Conservation (phyloP, 805 yeast genomes). For the Monosporozyma unispora region DNA sequence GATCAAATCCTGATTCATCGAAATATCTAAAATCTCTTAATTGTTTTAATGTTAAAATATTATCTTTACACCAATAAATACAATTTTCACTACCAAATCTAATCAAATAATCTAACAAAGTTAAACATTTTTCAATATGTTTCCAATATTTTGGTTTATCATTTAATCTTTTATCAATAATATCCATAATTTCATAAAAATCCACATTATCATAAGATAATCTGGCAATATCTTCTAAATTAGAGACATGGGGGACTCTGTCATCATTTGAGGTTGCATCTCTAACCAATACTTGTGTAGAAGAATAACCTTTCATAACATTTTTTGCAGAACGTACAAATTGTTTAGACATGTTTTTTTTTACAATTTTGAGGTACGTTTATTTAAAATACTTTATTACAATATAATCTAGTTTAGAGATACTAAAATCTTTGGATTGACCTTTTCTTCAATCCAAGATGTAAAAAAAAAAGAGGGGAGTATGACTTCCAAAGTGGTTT, state of each 20-base stretch:
- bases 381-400: background rate
- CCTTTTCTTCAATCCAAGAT: too few relatives aligned
- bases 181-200: constrained; percentile 85
- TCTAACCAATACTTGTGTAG: constrained; percentile 79
- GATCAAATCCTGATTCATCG: constrained; percentile 73
- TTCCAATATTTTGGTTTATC: constrained; percentile 98
- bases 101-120: constrained; percentile 81
- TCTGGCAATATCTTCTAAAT: constrained; percentile 76
- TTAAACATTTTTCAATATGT: constrained; percentile 85
- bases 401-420: background rate
- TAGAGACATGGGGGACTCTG: constrained; percentile 69
- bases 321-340: constrained; percentile 80
- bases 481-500: too few relatives aligned
- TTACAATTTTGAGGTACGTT: background rate
- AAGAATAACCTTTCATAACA: constrained; percentile 66
- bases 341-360: constrained; percentile 55
- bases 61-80: constrained; percentile 86
- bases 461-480: background rate
- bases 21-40: constrained; percentile 78
- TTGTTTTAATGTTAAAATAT: constrained; percentile 79
- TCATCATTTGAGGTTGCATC: constrained; percentile 88
- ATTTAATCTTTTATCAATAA: constrained; percentile 82
- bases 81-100: constrained; percentile 82
- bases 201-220: constrained; percentile 65
- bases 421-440: too few relatives aligned